phyloP scores from a whole-genome alignment of 2,329 filamentous ascomycete species.

The Calonectria hongkongensis region DNA sequence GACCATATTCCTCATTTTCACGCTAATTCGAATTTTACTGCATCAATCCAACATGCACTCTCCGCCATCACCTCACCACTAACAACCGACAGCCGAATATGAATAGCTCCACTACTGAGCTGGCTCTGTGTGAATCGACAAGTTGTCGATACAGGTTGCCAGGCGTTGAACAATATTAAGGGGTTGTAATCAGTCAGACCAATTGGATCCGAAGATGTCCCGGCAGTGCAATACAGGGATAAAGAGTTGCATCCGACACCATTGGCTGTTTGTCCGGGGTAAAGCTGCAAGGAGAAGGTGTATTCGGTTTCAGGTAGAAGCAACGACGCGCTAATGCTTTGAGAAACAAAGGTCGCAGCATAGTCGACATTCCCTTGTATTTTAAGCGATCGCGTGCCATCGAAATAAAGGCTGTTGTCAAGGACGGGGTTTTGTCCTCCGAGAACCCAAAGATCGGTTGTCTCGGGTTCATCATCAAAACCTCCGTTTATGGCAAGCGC shows the following conservation, averaged over 20 bases:
- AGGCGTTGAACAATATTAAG: background rate
- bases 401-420: background rate
- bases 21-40: background rate
- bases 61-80: background rate
- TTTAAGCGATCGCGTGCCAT: background rate
- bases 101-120: background rate
- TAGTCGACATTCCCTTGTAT: background rate
- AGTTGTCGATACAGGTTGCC: background rate
- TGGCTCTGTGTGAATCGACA: background rate
- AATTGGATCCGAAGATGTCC: background rate
- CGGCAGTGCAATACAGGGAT: background rate
- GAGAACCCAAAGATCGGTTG: background rate
- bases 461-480: background rate
- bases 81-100: background rate
- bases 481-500: background rate
- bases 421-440: background rate
- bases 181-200: background rate
- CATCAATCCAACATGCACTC: background rate
- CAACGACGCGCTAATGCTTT: background rate
- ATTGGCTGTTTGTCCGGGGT: background rate
- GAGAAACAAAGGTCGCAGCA: background rate
- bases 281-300: background rate
- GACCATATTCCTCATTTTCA: too few species aligned
- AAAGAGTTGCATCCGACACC: background rate
- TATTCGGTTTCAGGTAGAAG: background rate